These are phyloP conservation scores for Grifola frondosa DNA, from an alignment of 1,284 basidiomycete genomes.

Conservation along the genomic window DNA sequence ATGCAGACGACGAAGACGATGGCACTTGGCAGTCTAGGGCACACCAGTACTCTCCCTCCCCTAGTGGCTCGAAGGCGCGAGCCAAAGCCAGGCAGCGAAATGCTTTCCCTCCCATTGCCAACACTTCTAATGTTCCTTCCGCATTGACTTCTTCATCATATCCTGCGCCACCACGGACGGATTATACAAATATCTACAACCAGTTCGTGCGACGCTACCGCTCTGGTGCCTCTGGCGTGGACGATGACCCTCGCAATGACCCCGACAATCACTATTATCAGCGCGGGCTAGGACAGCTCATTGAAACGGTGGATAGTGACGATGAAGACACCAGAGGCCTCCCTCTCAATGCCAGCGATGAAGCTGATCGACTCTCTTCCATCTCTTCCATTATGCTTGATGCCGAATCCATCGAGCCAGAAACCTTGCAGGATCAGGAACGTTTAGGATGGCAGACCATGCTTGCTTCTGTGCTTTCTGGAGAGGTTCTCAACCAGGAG, in stretches of 20 bases:
- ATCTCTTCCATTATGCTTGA: conserved; percentile 56
- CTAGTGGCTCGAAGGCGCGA: conserved; percentile 22
- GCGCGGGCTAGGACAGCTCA: conserved; percentile 65
- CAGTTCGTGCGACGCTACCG: conserved; percentile 77
- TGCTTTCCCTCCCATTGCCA: conserved; percentile 34
- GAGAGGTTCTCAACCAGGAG: conserved; percentile 92
- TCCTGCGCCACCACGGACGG: conserved; percentile 35
- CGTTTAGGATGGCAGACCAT: conserved; percentile 94
- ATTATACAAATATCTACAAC: conserved; percentile 69
- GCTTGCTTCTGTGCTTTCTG: conserved; percentile 88
- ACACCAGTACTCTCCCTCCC: conserved; percentile 24
- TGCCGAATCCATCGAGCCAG: conserved; percentile 58
- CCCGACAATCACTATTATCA: conserved; percentile 76
- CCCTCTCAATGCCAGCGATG: conserved; percentile 42
- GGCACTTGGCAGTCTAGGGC: conserved; percentile 41
- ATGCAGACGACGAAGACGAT: conserved; percentile 40
- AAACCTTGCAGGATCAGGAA: conserved; percentile 72
- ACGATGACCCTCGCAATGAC: conserved; percentile 69
- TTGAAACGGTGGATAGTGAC: conserved; percentile 73
- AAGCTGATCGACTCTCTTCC: conserved; percentile 51
- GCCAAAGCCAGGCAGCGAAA: conserved; percentile 39
- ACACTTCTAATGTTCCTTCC: conserved; percentile 27
- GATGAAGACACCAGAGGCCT: conserved; percentile 61
- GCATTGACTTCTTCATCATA: conserved; percentile 30
- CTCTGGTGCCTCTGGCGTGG: conserved; percentile 50